Conservation (phyloP, 2,329 filamentous ascomycete species). For the Hymenoscyphus fructigenus region DNA sequence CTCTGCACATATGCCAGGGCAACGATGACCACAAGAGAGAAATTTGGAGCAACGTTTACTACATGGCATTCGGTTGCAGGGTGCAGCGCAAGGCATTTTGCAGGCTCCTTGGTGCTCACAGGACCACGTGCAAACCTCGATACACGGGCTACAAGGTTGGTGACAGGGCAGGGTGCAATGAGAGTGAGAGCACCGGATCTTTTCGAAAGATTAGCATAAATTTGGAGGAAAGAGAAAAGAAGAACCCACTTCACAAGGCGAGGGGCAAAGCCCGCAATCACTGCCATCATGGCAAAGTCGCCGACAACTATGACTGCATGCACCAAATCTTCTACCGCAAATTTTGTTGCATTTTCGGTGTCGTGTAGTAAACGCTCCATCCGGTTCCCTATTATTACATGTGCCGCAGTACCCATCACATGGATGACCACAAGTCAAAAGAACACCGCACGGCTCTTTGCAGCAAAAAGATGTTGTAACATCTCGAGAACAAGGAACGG, state of each 20-base stretch:
- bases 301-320: slow-evolving; percentile 57
- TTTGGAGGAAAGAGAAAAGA: too few species aligned
- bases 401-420: too few species aligned
- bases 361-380: too few species aligned
- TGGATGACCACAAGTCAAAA: too few species aligned
- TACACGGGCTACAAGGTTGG: slow-evolving; percentile 62
- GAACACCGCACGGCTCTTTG: too few species aligned
- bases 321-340: slow-evolving; percentile 52
- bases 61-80: slow-evolving; percentile 67
- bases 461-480: too few species aligned
- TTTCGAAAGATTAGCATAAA: too few species aligned
- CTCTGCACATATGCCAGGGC: slow-evolving; percentile 66
- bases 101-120: slow-evolving; percentile 52
- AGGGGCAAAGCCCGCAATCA: slow-evolving; percentile 48
- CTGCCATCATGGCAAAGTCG: slow-evolving; percentile 50
- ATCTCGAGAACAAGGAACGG: slow-evolving; percentile 53
- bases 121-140: slow-evolving; percentile 52
- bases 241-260: slow-evolving; percentile 45
- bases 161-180: slow-evolving; percentile 54
- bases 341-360: slow-evolving; percentile 49
- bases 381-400: too few species aligned
- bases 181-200: slow-evolving; percentile 60
- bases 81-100: slow-evolving; percentile 56
- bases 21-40: slow-evolving; percentile 61
- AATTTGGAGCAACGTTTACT: slow-evolving; percentile 53